Percentiles rank a stretch among this genome's conserved stretches.
Evolutionary conservation across 2,329 filamentous ascomycete genomes (phyloP).

Genomic region (Talaromyces amestolkiae): DNA sequence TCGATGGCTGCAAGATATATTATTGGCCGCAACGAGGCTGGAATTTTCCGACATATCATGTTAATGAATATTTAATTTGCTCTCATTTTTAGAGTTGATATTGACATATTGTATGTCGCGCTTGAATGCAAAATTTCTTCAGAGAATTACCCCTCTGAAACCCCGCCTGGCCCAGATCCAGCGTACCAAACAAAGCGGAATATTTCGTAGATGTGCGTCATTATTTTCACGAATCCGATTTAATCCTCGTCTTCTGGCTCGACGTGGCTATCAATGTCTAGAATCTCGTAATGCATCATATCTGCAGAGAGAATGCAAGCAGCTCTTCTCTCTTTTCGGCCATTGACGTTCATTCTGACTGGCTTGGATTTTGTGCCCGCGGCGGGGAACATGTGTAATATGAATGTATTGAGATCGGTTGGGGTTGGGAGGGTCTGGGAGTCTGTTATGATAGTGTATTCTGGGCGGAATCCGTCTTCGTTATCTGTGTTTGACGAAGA

Average conservation of each 20-base stretch:
- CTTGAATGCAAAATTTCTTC: neutral
- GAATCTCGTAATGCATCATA: conserved; percentile 53
- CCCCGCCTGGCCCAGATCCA: neutral
- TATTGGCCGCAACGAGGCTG: neutral
- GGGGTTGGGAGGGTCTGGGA: conserved; percentile 17
- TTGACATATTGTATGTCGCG: neutral
- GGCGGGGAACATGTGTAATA: conserved; percentile 49
- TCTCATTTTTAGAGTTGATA: neutral
- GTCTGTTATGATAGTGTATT: conserved; percentile 2
- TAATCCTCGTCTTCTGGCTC: conserved; percentile 29
- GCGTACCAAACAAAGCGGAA: neutral
- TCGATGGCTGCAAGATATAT: neutral
- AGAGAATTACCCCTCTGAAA: conserved; percentile 9
- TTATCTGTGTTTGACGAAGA: neutral
- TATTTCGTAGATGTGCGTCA: neutral
- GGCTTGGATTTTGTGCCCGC: conserved; percentile 48
- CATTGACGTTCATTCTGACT: conserved; percentile 54
- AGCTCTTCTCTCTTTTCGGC: conserved; percentile 52
- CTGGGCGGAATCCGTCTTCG: neutral
- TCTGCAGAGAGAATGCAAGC: conserved; percentile 57
- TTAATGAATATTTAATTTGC: neutral
- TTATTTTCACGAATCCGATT: neutral
- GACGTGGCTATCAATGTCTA: conserved; percentile 53
- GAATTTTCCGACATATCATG: neutral
- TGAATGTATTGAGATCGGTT: conserved; percentile 26